A percentile compares a stretch with the other conserved stretches of the same genome.
phyloP scores from a whole-genome alignment of 2,329 filamentous ascomycete genomes.

The Colletotrichum godetiae region DNA sequence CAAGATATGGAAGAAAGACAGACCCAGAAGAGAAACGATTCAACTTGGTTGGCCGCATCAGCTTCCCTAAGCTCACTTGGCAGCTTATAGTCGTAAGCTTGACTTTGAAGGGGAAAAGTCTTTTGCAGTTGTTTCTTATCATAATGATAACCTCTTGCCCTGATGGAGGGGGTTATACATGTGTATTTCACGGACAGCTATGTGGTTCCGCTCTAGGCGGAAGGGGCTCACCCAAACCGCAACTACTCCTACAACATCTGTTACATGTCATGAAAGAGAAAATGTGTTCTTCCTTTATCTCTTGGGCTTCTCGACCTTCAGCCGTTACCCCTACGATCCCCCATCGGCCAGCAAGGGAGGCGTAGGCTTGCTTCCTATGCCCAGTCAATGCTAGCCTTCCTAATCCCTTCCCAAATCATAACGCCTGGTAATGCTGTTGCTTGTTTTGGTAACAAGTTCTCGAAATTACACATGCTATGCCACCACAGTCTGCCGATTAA shows the following conservation, averaged over 20 bases:
- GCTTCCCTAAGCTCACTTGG: too few species aligned
- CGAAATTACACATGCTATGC: slow-evolving; percentile 17
- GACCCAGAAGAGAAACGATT: too few species aligned
- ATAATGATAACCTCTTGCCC: neutral
- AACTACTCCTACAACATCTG: neutral
- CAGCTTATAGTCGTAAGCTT: too few species aligned
- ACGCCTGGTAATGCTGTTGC: slow-evolving; percentile 7
- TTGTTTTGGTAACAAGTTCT: slow-evolving; percentile 20
- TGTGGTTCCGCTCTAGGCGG: neutral
- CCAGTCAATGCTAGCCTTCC: neutral
- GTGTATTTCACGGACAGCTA: neutral
- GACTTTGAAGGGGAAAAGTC: too few species aligned
- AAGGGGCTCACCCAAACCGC: neutral
- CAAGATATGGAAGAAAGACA: too few species aligned
- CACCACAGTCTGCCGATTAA: slow-evolving; percentile 14
- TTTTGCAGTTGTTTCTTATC: too few species aligned
- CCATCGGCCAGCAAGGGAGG: neutral
- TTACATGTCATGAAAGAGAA: too few species aligned
- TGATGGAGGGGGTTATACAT: neutral
- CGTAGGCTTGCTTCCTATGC: neutral
- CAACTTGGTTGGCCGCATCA: too few species aligned
- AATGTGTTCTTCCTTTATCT: too few species aligned
- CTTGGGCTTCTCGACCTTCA: too few species aligned
- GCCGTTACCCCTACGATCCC: too few species aligned
- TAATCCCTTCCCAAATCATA: slow-evolving; percentile 3